A percentile compares a stretch with the other conserved stretches of the same genome.
phyloP scores from a whole-genome alignment of 306 rosid genomes.

The Carpinus viminea region DNA sequence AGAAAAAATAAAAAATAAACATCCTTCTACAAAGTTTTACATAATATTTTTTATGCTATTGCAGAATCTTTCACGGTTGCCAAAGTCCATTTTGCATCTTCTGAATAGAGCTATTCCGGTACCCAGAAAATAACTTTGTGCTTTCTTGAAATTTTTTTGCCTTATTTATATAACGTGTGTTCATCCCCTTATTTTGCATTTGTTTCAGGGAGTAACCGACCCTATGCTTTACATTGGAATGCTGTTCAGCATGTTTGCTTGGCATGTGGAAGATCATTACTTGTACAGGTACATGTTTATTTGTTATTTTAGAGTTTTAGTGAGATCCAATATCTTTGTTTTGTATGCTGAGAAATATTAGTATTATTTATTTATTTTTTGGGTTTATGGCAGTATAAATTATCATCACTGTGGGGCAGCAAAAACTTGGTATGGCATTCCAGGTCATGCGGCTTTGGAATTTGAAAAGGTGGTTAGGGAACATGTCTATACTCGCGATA shows the following conservation, averaged over 20 bases:
- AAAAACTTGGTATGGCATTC: slow-evolving; percentile 98
- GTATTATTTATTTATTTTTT: slow-evolving; percentile 16
- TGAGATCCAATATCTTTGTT: slow-evolving; percentile 2
- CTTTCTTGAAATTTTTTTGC: slow-evolving; percentile 5
- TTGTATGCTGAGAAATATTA: neutral
- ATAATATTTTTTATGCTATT: slow-evolving; percentile 22
- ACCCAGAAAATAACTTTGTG: slow-evolving; percentile 27
- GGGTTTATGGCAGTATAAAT: slow-evolving; percentile 69
- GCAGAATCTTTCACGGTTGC: slow-evolving; percentile 79
- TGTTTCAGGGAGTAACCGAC: slow-evolving; percentile 89
- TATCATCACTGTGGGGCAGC: slow-evolving; percentile 97
- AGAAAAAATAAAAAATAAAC: neutral
- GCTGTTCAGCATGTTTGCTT: slow-evolving; percentile 96
- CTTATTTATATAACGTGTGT: neutral
- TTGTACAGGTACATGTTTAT: slow-evolving; percentile 68
- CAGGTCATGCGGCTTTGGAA: slow-evolving; percentile 84
- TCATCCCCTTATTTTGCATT: slow-evolving; percentile 25
- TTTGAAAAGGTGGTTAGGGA: slow-evolving; percentile 88
- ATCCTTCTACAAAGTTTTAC: slow-evolving; percentile 25
- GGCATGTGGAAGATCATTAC: slow-evolving; percentile 99
- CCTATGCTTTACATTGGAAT: slow-evolving; percentile 98
- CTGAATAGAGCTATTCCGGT: slow-evolving; percentile 86
- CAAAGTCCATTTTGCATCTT: slow-evolving; percentile 83
- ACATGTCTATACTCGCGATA: slow-evolving; percentile 80
- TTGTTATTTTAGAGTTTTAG: neutral